These are phyloP conservation scores for Myxozyma geophila DNA, from an alignment of 805 yeast genomes.

Conservation along the genomic window DNA sequence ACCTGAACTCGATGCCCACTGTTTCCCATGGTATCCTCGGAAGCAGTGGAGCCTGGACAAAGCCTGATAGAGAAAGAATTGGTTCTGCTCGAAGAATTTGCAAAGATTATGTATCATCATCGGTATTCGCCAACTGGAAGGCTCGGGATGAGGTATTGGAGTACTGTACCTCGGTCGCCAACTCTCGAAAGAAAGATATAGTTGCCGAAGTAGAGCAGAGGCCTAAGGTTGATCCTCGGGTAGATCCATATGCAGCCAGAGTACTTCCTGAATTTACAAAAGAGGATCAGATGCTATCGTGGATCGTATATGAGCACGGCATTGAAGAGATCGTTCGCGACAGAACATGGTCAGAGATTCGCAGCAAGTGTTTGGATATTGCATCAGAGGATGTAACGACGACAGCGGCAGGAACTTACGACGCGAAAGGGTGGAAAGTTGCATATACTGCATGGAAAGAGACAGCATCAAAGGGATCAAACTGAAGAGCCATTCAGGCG, in stretches of 20 bases:
- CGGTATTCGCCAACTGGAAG: constrained; percentile 38
- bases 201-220: constrained; percentile 45
- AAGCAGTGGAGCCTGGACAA: constrained; percentile 15
- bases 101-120: constrained; percentile 12
- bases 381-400: constrained; percentile 8
- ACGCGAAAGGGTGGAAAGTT: constrained; percentile 16
- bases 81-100: constrained; percentile 22
- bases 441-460: constrained; percentile 21
- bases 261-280: constrained; percentile 26
- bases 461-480: neutral
- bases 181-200: constrained; percentile 44
- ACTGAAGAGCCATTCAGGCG: neutral
- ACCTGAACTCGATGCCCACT: constrained; percentile 27
- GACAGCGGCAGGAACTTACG: neutral
- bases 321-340: constrained; percentile 38
- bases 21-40: constrained; percentile 4
- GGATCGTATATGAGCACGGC: constrained; percentile 36
- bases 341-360: constrained; percentile 33
- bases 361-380: constrained; percentile 32
- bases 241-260: constrained; percentile 46
- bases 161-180: constrained; percentile 34
- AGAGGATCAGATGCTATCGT: constrained; percentile 31
- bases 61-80: constrained; percentile 20
- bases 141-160: constrained; percentile 36
- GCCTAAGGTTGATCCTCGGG: constrained; percentile 46